Percentiles rank a stretch among this genome's conserved stretches.
phyloP scores from a whole-genome alignment of 352 stramenopile genomes.

The Phytophthora agathidicida region DNA sequence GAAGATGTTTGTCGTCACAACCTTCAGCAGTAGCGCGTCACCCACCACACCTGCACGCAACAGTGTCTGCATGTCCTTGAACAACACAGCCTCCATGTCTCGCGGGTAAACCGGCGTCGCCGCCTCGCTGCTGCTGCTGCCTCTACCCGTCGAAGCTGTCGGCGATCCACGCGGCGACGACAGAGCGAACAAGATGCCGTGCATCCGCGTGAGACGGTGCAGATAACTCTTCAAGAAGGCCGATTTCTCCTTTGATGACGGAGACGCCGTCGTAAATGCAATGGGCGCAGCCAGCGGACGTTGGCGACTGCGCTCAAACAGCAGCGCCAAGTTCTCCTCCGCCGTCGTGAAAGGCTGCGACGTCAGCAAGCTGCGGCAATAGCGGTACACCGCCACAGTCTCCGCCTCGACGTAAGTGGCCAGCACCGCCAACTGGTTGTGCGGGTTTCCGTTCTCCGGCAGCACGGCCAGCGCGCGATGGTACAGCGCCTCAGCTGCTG shows the following conservation, averaged over 20 bases:
- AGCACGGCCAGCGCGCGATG: slow-evolving; percentile 69
- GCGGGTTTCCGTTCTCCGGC: slow-evolving; percentile 83
- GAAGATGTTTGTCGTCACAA: slow-evolving; percentile 84
- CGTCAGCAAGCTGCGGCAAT: slow-evolving; percentile 88
- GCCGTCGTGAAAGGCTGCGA: slow-evolving; percentile 87
- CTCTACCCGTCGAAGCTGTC: slow-evolving; percentile 13
- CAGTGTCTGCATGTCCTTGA: slow-evolving; percentile 64
- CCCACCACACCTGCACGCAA: slow-evolving; percentile 64
- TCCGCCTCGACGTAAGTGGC: slow-evolving; percentile 90
- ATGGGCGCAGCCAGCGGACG: slow-evolving; percentile 53
- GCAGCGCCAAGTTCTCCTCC: slow-evolving; percentile 87
- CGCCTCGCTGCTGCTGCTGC: slow-evolving; percentile 7
- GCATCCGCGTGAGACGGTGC: slow-evolving; percentile 83
- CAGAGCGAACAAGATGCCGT: slow-evolving; percentile 83
- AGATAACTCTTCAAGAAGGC: slow-evolving; percentile 89
- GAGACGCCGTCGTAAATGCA: slow-evolving; percentile 44
- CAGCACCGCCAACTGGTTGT: slow-evolving; percentile 87
- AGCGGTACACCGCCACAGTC: slow-evolving; percentile 91
- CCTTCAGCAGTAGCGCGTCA: slow-evolving; percentile 80
- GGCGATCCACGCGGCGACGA: slow-evolving; percentile 36
- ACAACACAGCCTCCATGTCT: slow-evolving; percentile 72
- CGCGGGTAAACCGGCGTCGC: slow-evolving; percentile 47
- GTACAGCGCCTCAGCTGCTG: slow-evolving; percentile 70
- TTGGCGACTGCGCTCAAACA: slow-evolving; percentile 91
- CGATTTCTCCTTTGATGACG: slow-evolving; percentile 76